These are phyloP conservation scores for Durotheca rogersii DNA, from an alignment of 495 filamentous ascomycete genomes.

Conservation along the genomic window DNA sequence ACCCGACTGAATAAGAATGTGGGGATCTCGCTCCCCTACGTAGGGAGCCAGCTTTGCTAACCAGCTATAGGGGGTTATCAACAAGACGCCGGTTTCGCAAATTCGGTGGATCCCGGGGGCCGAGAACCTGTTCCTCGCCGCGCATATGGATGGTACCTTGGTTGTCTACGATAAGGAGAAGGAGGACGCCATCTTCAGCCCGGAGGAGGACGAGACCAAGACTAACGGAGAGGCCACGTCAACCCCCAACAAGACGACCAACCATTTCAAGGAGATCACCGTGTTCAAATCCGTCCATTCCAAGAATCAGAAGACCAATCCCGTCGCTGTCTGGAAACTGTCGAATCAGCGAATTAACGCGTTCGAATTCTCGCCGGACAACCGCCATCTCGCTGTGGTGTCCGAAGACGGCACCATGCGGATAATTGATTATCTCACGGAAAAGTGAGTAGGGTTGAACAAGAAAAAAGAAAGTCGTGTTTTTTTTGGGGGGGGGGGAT, in stretches of 20 bases:
- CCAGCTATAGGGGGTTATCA: conserved; percentile 69
- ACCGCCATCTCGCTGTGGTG: conserved; percentile 82
- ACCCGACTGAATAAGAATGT: conserved; percentile 94
- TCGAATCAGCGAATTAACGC: conserved; percentile 86
- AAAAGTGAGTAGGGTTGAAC: conserved; percentile 74
- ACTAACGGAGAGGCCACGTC: conserved; percentile 47
- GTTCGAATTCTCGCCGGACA: conserved; percentile 86
- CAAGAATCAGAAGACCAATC: conserved; percentile 89
- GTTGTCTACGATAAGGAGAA: conserved; percentile 99
- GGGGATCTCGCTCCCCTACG: conserved; percentile 22
- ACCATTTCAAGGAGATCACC: conserved; percentile 47
- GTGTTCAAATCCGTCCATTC: conserved; percentile 88
- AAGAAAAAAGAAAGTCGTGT: too few species aligned
- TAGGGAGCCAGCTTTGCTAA: conserved; percentile 7
- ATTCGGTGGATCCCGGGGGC: conserved; percentile 92
- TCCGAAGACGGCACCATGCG: conserved; percentile 88
- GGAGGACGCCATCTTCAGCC: conserved; percentile 70
- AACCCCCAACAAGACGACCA: conserved; percentile 39
- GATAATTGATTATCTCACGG: conserved; percentile 87
- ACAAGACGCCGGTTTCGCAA: conserved; percentile 76
- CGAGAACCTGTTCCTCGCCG: conserved; percentile 90
- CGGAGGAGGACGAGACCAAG: conserved; percentile 48
- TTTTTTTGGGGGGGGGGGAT: too few species aligned
- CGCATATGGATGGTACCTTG: conserved; percentile 89
- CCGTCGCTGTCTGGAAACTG: conserved; percentile 85